Percentiles rank a stretch among this genome's conserved stretches.
Evolutionary conservation across 2,329 filamentous ascomycete species (phyloP).

Genomic region (Cladophialophora psammophila): DNA sequence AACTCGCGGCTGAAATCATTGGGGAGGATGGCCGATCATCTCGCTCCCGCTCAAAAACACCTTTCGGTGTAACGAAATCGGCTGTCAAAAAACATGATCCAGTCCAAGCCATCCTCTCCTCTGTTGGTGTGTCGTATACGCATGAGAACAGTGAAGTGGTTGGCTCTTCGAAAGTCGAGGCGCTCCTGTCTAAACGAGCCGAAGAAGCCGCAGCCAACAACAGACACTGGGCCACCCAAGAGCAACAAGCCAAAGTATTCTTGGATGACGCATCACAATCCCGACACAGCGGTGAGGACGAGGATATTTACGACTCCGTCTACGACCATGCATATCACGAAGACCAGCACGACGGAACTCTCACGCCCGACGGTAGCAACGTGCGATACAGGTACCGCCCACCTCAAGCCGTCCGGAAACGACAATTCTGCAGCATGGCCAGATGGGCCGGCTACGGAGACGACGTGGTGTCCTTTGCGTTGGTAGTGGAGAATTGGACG

Average conservation of each 20-base stretch:
- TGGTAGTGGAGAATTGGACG: constrained; percentile 90
- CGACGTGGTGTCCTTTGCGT: constrained; percentile 81
- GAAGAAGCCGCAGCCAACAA: constrained; percentile 52
- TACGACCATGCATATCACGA: constrained; percentile 17
- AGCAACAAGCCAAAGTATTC: constrained; percentile 38
- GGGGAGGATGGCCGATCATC: constrained; percentile 52
- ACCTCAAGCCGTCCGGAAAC: constrained; percentile 72
- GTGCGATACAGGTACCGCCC: constrained; percentile 73
- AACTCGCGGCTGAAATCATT: constrained; percentile 71
- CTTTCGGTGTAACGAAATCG: constrained; percentile 44
- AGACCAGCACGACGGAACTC: constrained; percentile 5
- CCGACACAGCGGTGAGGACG: neutral
- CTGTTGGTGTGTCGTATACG: constrained; percentile 90
- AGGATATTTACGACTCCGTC: constrained; percentile 3
- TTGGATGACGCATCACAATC: constrained; percentile 29
- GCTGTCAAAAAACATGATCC: constrained; percentile 66
- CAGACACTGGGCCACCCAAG: constrained; percentile 25
- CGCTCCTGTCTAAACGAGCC: constrained; percentile 78
- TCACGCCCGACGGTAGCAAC: constrained; percentile 45
- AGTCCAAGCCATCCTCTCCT: constrained; percentile 85
- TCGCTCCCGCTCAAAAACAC: constrained; percentile 55
- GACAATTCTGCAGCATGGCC: constrained; percentile 94
- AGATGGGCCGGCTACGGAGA: constrained; percentile 73
- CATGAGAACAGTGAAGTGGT: constrained; percentile 97
- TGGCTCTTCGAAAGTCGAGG: constrained; percentile 90